Conservation (phyloP, 2,329 filamentous ascomycete species). For the Colletotrichum zoysiae region DNA sequence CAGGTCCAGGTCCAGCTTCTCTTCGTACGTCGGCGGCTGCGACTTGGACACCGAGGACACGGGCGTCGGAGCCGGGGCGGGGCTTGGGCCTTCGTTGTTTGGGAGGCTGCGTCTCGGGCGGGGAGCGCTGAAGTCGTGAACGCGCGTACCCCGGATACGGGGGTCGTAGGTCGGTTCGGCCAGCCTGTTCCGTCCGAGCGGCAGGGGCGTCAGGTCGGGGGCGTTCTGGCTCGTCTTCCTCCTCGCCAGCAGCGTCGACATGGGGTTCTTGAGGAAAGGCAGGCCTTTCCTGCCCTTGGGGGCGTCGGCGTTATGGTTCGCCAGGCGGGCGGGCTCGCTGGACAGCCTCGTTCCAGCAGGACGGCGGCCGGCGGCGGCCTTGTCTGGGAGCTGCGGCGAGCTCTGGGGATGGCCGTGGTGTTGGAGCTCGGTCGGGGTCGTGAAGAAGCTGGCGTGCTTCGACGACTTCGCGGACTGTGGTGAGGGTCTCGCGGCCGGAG, state of each 20-base stretch:
- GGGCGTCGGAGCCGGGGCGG: neutral
- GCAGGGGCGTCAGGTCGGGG: conserved; percentile 57
- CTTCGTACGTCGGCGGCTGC: conserved; percentile 23
- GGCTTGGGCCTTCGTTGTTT: conserved; percentile 44
- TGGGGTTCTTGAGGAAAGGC: conserved; percentile 70
- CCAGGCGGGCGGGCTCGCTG: conserved; percentile 54
- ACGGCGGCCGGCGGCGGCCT: conserved; percentile 54
- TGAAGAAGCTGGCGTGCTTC: conserved; percentile 58
- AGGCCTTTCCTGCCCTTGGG: conserved; percentile 65
- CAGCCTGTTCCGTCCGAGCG: conserved; percentile 51
- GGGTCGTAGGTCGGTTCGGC: conserved; percentile 70
- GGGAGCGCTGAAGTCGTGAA: conserved; percentile 76
- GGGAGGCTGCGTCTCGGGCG: conserved; percentile 59
- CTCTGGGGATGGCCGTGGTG: conserved; percentile 21
- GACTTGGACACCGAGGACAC: conserved; percentile 30
- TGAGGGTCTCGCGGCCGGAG: conserved; percentile 48
- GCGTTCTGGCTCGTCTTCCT: conserved; percentile 66
- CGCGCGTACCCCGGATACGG: conserved; percentile 71
- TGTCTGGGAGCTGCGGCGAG: conserved; percentile 11
- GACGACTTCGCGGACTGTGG: conserved; percentile 47
- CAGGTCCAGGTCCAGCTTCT: conserved; percentile 35
- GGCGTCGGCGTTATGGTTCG: conserved; percentile 52
- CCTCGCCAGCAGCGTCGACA: conserved; percentile 69
- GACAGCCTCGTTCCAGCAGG: conserved; percentile 56
- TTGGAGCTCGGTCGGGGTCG: conserved; percentile 64